Conservation (phyloP, 306 rosid species). For the Lotus japonicus region DNA sequence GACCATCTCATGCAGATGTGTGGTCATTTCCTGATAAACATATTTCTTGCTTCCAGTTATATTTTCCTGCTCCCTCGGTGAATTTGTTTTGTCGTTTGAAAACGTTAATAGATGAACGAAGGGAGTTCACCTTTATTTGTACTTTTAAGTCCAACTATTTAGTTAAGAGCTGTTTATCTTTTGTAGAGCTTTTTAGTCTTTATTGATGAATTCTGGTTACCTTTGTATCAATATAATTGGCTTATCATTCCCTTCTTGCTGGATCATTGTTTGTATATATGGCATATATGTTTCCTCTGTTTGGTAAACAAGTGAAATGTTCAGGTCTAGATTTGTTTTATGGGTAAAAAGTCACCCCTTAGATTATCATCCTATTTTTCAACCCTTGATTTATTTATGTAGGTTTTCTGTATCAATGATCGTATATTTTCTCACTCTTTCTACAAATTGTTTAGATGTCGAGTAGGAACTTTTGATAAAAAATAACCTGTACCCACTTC, state of each 20-base stretch:
- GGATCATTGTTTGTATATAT: neutral
- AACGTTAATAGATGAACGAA: slow-evolving; percentile 38
- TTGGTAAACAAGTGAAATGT: no score
- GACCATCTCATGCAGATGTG: slow-evolving; percentile 34
- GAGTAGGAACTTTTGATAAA: no score
- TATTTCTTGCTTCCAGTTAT: slow-evolving; percentile 31
- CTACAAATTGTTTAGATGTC: no score
- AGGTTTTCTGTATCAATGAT: no score
- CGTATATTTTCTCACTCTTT: no score
- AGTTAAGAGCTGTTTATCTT: slow-evolving; percentile 45
- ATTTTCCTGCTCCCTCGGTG: slow-evolving; percentile 35
- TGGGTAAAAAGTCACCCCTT: no score
- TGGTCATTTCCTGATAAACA: slow-evolving; percentile 46
- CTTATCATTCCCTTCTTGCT: neutral
- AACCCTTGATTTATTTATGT: no score
- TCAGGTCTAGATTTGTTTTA: no score
- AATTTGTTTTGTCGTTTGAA: slow-evolving; percentile 43
- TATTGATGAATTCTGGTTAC: slow-evolving; percentile 2
- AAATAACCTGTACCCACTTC: no score
- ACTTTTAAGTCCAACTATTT: slow-evolving; percentile 40
- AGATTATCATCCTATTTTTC: no score
- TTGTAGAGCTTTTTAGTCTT: slow-evolving; percentile 38
- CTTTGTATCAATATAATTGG: slow-evolving; percentile 25
- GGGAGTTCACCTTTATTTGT: slow-evolving; percentile 46
- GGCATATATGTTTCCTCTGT: neutral